Evolutionary conservation across 2,329 filamentous ascomycete species (phyloP).

Genomic region (Ophiostoma perfectum): DNA sequence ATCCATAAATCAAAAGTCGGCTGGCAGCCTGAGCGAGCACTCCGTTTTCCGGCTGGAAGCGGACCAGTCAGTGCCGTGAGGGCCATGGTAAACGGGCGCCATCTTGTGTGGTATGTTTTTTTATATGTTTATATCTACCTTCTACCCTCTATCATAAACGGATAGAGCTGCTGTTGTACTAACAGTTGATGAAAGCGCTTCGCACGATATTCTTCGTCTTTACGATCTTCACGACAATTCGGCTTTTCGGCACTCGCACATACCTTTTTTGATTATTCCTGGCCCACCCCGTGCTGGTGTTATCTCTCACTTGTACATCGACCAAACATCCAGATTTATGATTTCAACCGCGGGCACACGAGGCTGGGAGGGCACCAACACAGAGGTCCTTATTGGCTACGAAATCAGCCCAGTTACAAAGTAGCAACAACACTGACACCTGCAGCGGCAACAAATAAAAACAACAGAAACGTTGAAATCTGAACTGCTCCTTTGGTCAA

Average conservation of each 20-base stretch:
- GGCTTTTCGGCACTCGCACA: slow-evolving; percentile 65
- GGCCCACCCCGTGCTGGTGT: slow-evolving; percentile 79
- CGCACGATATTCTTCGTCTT: slow-evolving; percentile 84
- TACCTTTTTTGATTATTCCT: slow-evolving; percentile 94
- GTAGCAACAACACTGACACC: not conserved
- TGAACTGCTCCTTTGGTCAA: not conserved
- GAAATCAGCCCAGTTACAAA: slow-evolving; percentile 57
- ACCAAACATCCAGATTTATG: slow-evolving; percentile 85
- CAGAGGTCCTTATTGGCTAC: slow-evolving; percentile 89
- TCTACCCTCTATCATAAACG: not conserved
- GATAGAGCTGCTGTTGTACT: not conserved
- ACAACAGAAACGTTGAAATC: not conserved
- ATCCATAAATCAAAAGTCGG: slow-evolving; percentile 67
- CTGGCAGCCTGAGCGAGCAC: slow-evolving; percentile 67
- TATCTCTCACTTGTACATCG: slow-evolving; percentile 78
- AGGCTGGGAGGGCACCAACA: slow-evolving; percentile 88
- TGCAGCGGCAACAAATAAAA: not conserved
- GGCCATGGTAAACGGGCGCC: slow-evolving; percentile 86
- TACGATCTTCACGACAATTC: slow-evolving; percentile 75
- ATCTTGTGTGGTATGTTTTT: slow-evolving; percentile 63
- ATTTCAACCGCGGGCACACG: slow-evolving; percentile 85
- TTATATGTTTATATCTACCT: not conserved
- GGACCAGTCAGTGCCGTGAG: slow-evolving; percentile 83
- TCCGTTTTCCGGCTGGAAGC: slow-evolving; percentile 85
- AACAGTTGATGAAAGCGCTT: slow-evolving; percentile 55